These are phyloP conservation scores for Violaceomyces palustris DNA, from an alignment of 1,284 basidiomycete genomes.

Conservation along the genomic window DNA sequence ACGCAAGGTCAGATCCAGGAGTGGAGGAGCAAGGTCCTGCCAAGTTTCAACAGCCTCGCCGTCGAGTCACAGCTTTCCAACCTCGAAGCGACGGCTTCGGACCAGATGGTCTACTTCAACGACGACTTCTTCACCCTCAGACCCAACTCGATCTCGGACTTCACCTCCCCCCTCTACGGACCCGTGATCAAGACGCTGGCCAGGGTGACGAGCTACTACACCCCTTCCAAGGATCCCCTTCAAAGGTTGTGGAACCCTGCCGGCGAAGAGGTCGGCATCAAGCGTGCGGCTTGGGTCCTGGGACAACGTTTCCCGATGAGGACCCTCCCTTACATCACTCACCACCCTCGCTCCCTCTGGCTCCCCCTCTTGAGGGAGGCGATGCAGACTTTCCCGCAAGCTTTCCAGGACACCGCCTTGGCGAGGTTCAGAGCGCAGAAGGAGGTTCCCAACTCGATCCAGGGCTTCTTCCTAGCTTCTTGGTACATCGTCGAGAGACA, in stretches of 20 bases:
- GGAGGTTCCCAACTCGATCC: slow-evolving; percentile 52
- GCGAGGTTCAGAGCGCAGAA: slow-evolving; percentile 34
- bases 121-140: slow-evolving; percentile 36
- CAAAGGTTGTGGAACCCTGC: slow-evolving; percentile 32
- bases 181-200: slow-evolving; percentile 26
- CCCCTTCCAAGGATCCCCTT: slow-evolving; percentile 20
- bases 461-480: slow-evolving; percentile 45
- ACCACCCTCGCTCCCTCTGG: slow-evolving; percentile 54
- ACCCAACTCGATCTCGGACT: slow-evolving; percentile 9
- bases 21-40: slow-evolving; percentile 20
- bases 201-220: slow-evolving; percentile 14
- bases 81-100: slow-evolving; percentile 7
- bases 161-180: slow-evolving; percentile 30
- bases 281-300: slow-evolving; percentile 22
- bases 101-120: slow-evolving; percentile 28
- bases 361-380: slow-evolving; percentile 46
- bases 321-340: slow-evolving; percentile 54
- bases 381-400: slow-evolving; percentile 21
- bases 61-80: slow-evolving; percentile 30
- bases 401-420: slow-evolving; percentile 15
- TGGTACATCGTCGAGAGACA: slow-evolving; percentile 37
- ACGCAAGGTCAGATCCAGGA: slow-evolving; percentile 2
- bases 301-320: slow-evolving; percentile 53
- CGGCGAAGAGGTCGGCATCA: slow-evolving; percentile 29
- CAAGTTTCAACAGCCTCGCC: slow-evolving; percentile 37